Evolutionary conservation across 768 basidiomycete species (phyloP).

Genomic region (Kwoniella sp.): DNA sequence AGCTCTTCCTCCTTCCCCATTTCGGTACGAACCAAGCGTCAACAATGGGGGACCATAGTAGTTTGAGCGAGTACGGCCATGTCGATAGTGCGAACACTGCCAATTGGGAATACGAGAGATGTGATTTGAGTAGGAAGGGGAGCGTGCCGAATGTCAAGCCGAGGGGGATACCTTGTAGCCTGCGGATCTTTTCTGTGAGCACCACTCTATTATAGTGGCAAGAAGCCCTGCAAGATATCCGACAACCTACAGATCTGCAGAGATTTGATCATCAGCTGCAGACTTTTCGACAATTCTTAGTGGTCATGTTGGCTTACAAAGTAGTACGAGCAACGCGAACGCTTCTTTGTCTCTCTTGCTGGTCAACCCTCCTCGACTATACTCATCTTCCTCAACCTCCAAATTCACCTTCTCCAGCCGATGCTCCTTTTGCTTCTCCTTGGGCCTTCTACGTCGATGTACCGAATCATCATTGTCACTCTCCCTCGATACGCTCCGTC

Average conservation of each 20-base stretch:
- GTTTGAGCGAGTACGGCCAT: constrained; percentile 80
- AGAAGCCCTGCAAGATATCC: no score
- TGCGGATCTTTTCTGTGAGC: constrained; percentile 23
- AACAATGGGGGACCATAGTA: constrained; percentile 96
- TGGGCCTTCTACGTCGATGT: constrained; percentile 10
- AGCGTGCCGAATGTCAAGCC: constrained; percentile 94
- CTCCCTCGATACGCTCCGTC: constrained; percentile 5
- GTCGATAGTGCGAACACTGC: constrained; percentile 89
- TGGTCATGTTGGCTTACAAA: constrained; percentile 81
- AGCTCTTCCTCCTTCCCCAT: constrained; percentile 88
- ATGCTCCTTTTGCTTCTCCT: constrained; percentile 32
- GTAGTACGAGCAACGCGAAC: constrained; percentile 78
- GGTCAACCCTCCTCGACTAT: constrained; percentile 56
- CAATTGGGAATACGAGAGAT: constrained; percentile 94
- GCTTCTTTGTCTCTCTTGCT: constrained; percentile 77
- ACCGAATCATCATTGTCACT: constrained; percentile 12
- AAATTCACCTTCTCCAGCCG: constrained; percentile 14
- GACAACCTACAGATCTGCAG: constrained; percentile 23
- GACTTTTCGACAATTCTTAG: neutral
- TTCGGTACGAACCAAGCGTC: constrained; percentile 78
- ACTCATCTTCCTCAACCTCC: constrained; percentile 21
- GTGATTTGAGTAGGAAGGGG: constrained; percentile 91
- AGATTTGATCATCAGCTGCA: neutral
- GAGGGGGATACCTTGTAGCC: constrained; percentile 84
- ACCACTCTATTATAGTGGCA: no score